phyloP scores from a whole-genome alignment of 2,329 filamentous ascomycete species.

The Fusarium penzigii region DNA sequence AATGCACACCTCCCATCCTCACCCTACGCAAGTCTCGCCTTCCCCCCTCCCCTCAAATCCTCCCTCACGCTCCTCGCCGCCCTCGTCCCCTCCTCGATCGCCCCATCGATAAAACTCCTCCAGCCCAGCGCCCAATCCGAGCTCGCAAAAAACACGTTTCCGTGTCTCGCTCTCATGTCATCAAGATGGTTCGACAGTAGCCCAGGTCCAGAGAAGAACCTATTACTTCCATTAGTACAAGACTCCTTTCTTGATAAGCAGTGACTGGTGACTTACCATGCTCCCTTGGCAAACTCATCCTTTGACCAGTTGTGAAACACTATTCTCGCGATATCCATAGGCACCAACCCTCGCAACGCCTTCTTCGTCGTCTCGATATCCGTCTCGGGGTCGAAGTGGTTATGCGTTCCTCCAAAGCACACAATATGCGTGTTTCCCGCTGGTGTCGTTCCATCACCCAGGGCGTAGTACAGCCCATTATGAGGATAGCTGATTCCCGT shows the following conservation, averaged over 20 bases:
- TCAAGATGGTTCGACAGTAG: constrained; percentile 40
- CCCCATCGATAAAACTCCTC: constrained; percentile 52
- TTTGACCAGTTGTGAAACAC: constrained; percentile 51
- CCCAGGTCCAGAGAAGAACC: constrained; percentile 41
- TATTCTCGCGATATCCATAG: constrained; percentile 31
- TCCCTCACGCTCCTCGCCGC: constrained; percentile 24
- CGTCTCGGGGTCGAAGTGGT: constrained; percentile 46
- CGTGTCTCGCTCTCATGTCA: constrained; percentile 42
- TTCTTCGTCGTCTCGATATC: constrained; percentile 35
- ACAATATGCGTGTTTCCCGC: constrained; percentile 50
- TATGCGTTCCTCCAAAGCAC: constrained; percentile 43
- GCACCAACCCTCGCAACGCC: constrained; percentile 36
- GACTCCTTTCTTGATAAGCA: fast-evolving
- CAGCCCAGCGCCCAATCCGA: constrained; percentile 52
- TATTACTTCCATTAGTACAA: not conserved
- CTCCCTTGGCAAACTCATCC: constrained; percentile 48
- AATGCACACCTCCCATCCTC: not conserved
- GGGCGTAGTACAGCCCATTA: constrained; percentile 43
- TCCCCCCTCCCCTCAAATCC: not conserved
- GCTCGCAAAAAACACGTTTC: constrained; percentile 47
- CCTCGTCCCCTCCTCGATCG: constrained; percentile 44
- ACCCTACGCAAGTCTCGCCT: not conserved
- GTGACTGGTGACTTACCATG: constrained; percentile 29
- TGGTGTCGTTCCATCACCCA: constrained; percentile 46
- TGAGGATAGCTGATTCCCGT: constrained; percentile 44